Percentiles rank a stretch among this genome's conserved stretches.
phyloP scores from a whole-genome alignment of 192 early-diverging fungal genomes.

The Rhizoclosmatium sp. region DNA sequence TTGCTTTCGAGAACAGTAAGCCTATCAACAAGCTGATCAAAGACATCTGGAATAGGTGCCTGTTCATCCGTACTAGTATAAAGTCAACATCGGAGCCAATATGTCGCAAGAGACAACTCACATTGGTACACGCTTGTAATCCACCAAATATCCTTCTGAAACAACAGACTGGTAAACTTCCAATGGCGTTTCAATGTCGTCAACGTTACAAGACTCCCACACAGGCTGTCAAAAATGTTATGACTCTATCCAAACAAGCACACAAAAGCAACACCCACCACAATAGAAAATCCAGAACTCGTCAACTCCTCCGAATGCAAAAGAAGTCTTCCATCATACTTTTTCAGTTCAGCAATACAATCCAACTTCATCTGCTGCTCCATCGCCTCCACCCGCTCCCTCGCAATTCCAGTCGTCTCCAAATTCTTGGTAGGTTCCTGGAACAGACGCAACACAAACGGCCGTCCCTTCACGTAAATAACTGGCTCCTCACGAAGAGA shows the following conservation, averaged over 20 bases:
- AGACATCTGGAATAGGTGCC: conserved; percentile 74
- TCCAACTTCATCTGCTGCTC: conserved; percentile 69
- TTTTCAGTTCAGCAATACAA: conserved; percentile 54
- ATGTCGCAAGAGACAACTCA: conserved; percentile 29
- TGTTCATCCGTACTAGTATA: conserved; percentile 63
- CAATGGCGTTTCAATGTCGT: conserved; percentile 63
- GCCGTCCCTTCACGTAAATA: conserved; percentile 64
- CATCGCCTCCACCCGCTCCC: conserved; percentile 70
- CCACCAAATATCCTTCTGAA: conserved; percentile 61
- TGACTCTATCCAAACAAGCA: not conserved
- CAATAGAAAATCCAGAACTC: conserved; percentile 51
- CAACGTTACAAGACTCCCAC: conserved; percentile 64
- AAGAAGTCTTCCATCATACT: conserved; percentile 61
- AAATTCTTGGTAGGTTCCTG: conserved; percentile 71
- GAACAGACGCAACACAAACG: conserved; percentile 68
- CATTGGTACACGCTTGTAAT: conserved; percentile 69
- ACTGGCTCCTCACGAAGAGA: conserved; percentile 72
- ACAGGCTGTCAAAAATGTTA: conserved; percentile 36
- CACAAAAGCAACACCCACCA: conserved; percentile 42
- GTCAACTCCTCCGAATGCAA: conserved; percentile 65
- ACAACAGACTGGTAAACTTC: conserved; percentile 65
- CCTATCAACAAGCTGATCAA: conserved; percentile 64
- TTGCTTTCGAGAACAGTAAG: conserved; percentile 41
- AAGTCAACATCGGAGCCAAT: not conserved
- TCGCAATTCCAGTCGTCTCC: conserved; percentile 69